Percentiles rank a stretch among this genome's conserved stretches.
phyloP scores from a whole-genome alignment of 176 grass and related monocot genomes.

The Zoysia japonica region DNA sequence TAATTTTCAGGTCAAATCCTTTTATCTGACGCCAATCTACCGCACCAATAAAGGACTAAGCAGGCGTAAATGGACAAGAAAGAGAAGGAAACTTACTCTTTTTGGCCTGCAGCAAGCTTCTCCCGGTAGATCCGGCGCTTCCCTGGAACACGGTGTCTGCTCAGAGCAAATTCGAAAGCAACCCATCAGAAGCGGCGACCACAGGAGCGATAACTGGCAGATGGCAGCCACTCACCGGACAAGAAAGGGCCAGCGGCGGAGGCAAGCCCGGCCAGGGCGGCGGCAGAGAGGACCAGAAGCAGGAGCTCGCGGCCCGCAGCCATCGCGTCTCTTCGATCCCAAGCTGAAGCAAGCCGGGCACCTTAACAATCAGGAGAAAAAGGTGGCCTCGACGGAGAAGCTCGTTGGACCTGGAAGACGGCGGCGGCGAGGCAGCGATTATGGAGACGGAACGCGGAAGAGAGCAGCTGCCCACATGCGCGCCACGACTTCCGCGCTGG shows the following conservation, averaged over 20 bases:
- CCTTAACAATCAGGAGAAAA: background rate
- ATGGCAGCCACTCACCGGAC: constrained; percentile 27
- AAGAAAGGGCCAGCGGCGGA: constrained; percentile 35
- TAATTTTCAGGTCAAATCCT: background rate
- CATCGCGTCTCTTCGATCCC: constrained; percentile 1
- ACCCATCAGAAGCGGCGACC: constrained; percentile 23
- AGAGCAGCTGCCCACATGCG: constrained; percentile 33
- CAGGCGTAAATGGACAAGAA: background rate
- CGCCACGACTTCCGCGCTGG: constrained; percentile 40
- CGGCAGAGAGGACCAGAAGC: constrained; percentile 16
- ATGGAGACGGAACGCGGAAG: background rate
- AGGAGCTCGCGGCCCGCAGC: constrained; percentile 4
- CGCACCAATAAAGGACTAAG: background rate
- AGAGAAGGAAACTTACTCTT: constrained; percentile 40
- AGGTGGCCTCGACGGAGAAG: background rate
- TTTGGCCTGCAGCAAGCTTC: constrained; percentile 66
- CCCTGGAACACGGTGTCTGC: constrained; percentile 46
- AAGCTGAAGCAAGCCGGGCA: background rate
- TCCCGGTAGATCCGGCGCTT: constrained; percentile 53
- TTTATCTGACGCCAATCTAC: background rate
- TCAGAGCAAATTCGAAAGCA: background rate
- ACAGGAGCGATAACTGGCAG: background rate
- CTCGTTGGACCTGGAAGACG: constrained; percentile 40
- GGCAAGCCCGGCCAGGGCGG: constrained; percentile 32
- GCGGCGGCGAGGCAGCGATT: background rate